Conservation (phyloP, 345 rosid genomes). For the Bruguiera parviflora region DNA sequence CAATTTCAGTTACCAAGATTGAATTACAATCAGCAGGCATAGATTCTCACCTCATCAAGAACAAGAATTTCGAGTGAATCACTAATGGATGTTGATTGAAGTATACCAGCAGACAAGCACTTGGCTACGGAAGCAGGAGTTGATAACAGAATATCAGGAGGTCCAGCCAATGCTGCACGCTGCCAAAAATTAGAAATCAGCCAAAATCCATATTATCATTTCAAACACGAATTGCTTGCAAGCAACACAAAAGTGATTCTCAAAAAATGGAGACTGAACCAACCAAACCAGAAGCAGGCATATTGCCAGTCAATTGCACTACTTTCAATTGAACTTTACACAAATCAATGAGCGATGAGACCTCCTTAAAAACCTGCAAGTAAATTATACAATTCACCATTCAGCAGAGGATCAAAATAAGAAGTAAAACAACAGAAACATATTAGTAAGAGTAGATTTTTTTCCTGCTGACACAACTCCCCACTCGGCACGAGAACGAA, state of each 20-base stretch:
- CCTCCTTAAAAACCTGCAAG: slow-evolving; percentile 64
- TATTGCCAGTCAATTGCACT: slow-evolving; percentile 64
- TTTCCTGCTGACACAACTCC: slow-evolving; percentile 77
- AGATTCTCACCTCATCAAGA: slow-evolving; percentile 81
- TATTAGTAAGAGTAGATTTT: background rate
- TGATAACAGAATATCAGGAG: slow-evolving; percentile 68
- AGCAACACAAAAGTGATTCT: background rate
- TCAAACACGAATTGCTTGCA: background rate
- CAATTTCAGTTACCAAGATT: background rate
- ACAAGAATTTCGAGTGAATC: slow-evolving; percentile 76
- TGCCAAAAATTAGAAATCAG: slow-evolving; percentile 29
- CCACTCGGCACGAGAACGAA: slow-evolving; percentile 77
- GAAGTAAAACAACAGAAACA: background rate
- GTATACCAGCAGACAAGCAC: slow-evolving; percentile 65
- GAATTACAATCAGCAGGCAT: background rate
- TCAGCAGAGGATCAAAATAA: background rate
- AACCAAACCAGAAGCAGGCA: slow-evolving; percentile 77
- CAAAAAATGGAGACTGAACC: slow-evolving; percentile 11
- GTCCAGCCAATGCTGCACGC: slow-evolving; percentile 69
- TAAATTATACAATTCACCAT: background rate
- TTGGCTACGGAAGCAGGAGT: slow-evolving; percentile 86
- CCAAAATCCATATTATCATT: background rate
- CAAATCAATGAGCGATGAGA: slow-evolving; percentile 54
- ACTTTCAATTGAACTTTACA: slow-evolving; percentile 79
- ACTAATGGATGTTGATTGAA: slow-evolving; percentile 49